phyloP scores from a whole-genome alignment of 106 monocot genomes.

The Phalaenopsis aphrodite region DNA sequence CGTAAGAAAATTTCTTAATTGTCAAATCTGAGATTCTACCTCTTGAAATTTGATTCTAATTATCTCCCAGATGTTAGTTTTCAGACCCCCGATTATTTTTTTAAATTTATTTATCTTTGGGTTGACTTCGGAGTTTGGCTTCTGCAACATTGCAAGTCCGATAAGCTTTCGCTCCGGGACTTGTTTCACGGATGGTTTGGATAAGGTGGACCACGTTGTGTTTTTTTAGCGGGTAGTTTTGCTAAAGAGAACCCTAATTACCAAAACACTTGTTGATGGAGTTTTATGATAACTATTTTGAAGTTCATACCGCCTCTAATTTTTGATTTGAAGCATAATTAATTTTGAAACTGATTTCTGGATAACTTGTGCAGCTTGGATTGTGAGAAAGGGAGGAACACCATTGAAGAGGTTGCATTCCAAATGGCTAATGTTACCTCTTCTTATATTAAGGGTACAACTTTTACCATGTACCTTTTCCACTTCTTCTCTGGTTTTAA shows the following conservation, averaged over 20 bases:
- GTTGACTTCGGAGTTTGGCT: not conserved
- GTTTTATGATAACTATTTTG: not conserved
- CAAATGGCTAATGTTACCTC: slow-evolving; percentile 3
- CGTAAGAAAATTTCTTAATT: not conserved
- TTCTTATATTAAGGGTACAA: not conserved
- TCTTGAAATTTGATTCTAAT: not conserved
- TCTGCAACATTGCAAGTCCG: not conserved
- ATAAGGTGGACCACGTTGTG: not conserved
- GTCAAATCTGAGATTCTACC: not conserved
- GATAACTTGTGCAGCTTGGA: slow-evolving; percentile 4
- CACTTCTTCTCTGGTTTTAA: not conserved
- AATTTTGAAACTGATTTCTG: not conserved
- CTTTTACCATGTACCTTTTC: not conserved
- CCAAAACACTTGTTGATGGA: not conserved
- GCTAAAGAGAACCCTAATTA: not conserved
- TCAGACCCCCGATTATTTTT: too few species aligned
- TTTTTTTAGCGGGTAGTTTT: not conserved
- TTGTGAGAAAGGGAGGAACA: not conserved
- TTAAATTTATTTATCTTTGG: not conserved
- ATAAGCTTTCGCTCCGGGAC: not conserved
- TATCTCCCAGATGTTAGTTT: not conserved
- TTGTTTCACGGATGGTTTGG: not conserved
- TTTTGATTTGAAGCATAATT: not conserved
- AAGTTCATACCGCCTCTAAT: not conserved
- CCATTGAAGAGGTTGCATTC: not conserved